Evolutionary conservation across 495 filamentous ascomycete species (phyloP).

Genomic region (Evansstolkia leycettana): DNA sequence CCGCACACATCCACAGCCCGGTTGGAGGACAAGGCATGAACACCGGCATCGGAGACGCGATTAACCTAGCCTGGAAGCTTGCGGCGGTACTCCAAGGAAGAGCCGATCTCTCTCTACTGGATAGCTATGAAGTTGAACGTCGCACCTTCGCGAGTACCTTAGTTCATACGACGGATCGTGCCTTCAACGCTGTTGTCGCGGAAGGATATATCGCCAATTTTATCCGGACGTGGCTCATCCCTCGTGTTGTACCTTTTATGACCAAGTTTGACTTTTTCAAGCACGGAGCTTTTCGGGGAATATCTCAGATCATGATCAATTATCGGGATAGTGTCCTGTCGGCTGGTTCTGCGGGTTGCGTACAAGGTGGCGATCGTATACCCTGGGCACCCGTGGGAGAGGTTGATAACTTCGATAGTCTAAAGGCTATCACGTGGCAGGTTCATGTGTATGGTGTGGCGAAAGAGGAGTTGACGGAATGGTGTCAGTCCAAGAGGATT

Average conservation of each 20-base stretch:
- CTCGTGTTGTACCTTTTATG: constrained; percentile 14
- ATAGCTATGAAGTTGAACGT: constrained; percentile 16
- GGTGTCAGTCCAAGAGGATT: constrained; percentile 15
- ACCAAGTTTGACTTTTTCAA: constrained; percentile 9
- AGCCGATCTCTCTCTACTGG: constrained; percentile 7
- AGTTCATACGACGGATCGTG: constrained; percentile 16
- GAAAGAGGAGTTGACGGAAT: constrained; percentile 9
- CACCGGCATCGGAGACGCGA: constrained; percentile 17
- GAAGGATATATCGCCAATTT: constrained; percentile 13
- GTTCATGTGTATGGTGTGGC: constrained; percentile 21
- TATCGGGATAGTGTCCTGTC: constrained; percentile 17
- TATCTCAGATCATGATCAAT: constrained; percentile 20
- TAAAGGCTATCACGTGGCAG: constrained; percentile 20
- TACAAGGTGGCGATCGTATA: constrained; percentile 23
- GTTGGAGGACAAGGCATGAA: constrained; percentile 22
- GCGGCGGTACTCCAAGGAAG: constrained; percentile 11
- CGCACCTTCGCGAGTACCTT: constrained; percentile 1
- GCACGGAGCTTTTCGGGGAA: constrained; percentile 11
- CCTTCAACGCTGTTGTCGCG: constrained; percentile 13
- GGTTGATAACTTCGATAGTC: constrained; percentile 19
- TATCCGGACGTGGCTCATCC: constrained; percentile 19
- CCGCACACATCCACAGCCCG: constrained; percentile 3
- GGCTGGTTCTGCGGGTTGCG: constrained; percentile 2
- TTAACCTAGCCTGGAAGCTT: constrained; percentile 20
- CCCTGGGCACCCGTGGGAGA: constrained; percentile 19